Base-by-base conservation (phyloP, 108 stramenopile species). In the Hondaea fermentalgiana region DNA sequence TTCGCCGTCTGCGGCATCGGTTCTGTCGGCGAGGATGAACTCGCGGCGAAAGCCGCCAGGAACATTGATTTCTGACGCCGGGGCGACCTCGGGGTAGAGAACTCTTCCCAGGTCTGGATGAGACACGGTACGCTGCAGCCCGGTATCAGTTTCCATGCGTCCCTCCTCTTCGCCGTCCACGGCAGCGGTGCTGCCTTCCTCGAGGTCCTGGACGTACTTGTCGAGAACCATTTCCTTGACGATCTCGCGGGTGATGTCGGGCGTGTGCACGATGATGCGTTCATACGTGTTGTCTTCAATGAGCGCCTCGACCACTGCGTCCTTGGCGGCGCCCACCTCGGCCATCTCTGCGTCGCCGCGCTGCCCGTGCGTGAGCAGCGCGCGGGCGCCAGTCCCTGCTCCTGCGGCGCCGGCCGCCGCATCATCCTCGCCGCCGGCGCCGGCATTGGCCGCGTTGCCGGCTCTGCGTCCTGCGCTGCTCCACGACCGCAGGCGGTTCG, bases 151-250 rank as follows among this genome's bases (percentile, higher is more conserved):
- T 17, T 69, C 64, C 25, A 42, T 1, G 64, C 64, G 64, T 14
- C 64, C 64, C 6, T 53, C 76, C 49, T 83, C 76, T 16, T 83
- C 76, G 45, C 51, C 76, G 51, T 53, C 76, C 10, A 42, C 64
- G n/a, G 19, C 76, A 10, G 16, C 76, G 51, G 19, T 53, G 49
- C 49, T 83, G n/a, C 49, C 76, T 45, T 53, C 51, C 25, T 83
- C 76, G 49, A 83, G 51, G 76, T 83, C 76, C 76, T 83, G 76
- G 45, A 83, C 76, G 51, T 83, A 83, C 76, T 83, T 83, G 45
- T 83, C 76, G 10, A 83, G 43, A 3, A 83, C 51, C 49, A 83
- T 47, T 17, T 83, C 76, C 76, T 83, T 83, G 49, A 83, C 76
- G 49, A 83, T 53, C 16, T 83, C 76, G 51, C 76, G 76, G 12